A percentile compares a stretch with the other conserved stretches of the same genome.
Evolutionary conservation across 179 eudicot genomes (phyloP).

Genomic region (Patellifolia procumbens): DNA sequence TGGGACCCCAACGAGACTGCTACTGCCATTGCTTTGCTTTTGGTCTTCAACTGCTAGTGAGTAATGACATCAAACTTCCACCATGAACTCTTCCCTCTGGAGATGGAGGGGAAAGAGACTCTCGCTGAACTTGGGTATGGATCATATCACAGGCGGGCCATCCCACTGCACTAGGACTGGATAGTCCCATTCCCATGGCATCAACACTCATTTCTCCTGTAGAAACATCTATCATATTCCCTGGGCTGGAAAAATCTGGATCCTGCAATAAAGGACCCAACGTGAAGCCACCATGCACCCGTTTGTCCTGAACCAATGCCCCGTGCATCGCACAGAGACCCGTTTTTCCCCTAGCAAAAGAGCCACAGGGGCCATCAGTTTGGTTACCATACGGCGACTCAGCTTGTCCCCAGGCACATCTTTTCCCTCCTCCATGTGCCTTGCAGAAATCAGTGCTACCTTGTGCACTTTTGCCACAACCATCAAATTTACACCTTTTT

Average conservation of each 20-base stretch:
- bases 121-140: conserved; percentile 28
- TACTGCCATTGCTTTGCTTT: conserved; percentile 18
- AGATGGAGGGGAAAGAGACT: conserved; percentile 31
- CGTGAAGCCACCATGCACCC: conserved; percentile 90
- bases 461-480: conserved; percentile 94
- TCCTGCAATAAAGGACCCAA: conserved; percentile 60
- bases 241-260: conserved; percentile 30
- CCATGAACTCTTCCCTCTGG: conserved; percentile 88
- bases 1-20: conserved; percentile 21
- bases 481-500: conserved; percentile 71
- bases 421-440: conserved; percentile 95
- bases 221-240: conserved; percentile 32
- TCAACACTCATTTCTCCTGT: conserved; percentile 40
- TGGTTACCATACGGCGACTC: conserved; percentile 56
- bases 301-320: conserved; percentile 82
- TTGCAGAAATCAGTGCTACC: conserved; percentile 98
- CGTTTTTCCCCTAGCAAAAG: conserved; percentile 82
- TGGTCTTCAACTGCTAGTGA: conserved; percentile 34
- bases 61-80: conserved; percentile 75
- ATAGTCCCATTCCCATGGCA: conserved; percentile 20
- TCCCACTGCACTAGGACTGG: conserved; percentile 21
- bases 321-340: conserved; percentile 83
- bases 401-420: conserved; percentile 86
- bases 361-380: conserved; percentile 57
- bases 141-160: conserved; percentile 27